Percentiles rank a stretch among this genome's conserved stretches.
phyloP scores from a whole-genome alignment of 352 stramenopile species.

The Pythium rishiriense region DNA sequence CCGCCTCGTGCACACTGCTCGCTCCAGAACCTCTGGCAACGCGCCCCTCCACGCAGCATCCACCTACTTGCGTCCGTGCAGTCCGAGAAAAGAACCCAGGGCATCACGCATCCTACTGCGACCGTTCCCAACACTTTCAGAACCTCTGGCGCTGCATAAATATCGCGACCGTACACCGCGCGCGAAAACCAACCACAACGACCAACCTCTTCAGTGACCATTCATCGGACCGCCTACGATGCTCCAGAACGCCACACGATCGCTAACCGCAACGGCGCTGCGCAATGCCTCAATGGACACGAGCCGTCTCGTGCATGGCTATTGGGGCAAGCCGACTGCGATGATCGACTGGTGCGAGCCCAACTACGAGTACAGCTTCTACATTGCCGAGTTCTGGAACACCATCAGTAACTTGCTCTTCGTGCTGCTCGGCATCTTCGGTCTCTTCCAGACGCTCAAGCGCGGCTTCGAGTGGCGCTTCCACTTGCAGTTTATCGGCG shows the following conservation, averaged over 20 bases:
- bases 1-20: background rate
- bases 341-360: constrained; percentile 88
- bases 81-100: background rate
- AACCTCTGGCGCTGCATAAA: background rate
- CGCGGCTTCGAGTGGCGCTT: constrained; percentile 80
- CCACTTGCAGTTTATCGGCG: constrained; percentile 61
- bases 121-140: background rate
- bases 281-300: constrained; percentile 1
- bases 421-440: constrained; percentile 72
- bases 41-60: background rate
- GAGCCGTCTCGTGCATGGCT: background rate
- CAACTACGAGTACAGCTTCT: constrained; percentile 80
- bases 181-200: background rate
- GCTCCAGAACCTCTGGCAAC: background rate
- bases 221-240: background rate
- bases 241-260: background rate
- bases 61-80: background rate
- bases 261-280: background rate
- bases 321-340: constrained; percentile 69
- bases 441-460: constrained; percentile 53
- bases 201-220: background rate
- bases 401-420: constrained; percentile 83
- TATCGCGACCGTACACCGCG: background rate
- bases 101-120: background rate
- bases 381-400: constrained; percentile 90